Evolutionary conservation across 73 alveolate genomes (phyloP), one percentile per base, ranked within the genome.

Genomic region (Blepharisma japonicum): DNA sequence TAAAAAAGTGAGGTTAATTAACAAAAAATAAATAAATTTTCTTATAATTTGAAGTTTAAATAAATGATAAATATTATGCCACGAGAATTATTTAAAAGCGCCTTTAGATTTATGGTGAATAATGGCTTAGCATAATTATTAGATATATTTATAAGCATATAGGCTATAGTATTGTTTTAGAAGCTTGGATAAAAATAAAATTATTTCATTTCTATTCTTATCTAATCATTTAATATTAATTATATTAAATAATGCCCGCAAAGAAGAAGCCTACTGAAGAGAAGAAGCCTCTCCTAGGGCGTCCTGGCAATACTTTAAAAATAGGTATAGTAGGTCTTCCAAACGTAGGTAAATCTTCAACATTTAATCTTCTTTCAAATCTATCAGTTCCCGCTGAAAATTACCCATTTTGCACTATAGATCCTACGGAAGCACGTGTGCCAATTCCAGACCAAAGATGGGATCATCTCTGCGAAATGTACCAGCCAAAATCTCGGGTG

Each of bases 301-400:
- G 99, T 66, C 96, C 98, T 47, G 89, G 97, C 51, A 94, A 92
- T 86, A 92, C 98, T 55, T 87, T 96, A 55, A 92, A 88, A 74
- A 96, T 96, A 97, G 99, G 99, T 61, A 87, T 96, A 23, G 99
- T 97, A 18, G 99, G 99, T 55, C 90, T 96, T 51, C 99, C 99
- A 42, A 97, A 97, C 83, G 99, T 97, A 8, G 99, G 99, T 68
- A 97, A 97, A 94, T 95, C 99, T 11, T 90, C 94, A 39, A 77
- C 86, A 66, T 94, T 93, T 92, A 94, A 94, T 68, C 86, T 94
- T 7, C 85, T 94, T 39, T 92, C 97, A 6, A 90, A 91, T 78
- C 70, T 71, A 53, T 71, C 85, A 32, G 98, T 96, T 18, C 98
- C 99, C 5, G 99, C 99, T 45, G 99, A 96, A 84, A 97, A 97